These are phyloP conservation scores for Xylaria castorea DNA, from an alignment of 495 filamentous ascomycete genomes.

Conservation along the genomic window DNA sequence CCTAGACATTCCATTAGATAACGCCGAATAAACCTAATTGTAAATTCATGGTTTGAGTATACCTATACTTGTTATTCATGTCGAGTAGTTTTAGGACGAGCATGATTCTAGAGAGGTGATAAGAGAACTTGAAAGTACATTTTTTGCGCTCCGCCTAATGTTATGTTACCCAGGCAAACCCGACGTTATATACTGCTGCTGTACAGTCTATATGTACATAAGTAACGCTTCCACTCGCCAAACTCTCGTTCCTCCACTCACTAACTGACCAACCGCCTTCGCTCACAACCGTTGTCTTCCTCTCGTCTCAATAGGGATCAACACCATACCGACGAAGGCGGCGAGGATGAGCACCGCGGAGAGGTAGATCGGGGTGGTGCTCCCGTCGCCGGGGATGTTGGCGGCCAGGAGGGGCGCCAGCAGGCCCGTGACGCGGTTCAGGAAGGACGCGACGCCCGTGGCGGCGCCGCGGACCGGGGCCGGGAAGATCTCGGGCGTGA, in stretches of 20 bases:
- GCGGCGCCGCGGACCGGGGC: constrained; percentile 80
- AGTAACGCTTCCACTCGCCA: neutral
- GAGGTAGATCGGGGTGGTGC: constrained; percentile 75
- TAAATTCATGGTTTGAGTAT: neutral
- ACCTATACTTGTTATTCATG: neutral
- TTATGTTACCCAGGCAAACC: neutral
- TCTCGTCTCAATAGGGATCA: constrained; percentile 76
- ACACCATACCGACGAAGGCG: constrained; percentile 65
- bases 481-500: constrained; percentile 84
- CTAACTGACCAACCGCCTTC: neutral
- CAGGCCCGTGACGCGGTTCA: constrained; percentile 76
- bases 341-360: constrained; percentile 72
- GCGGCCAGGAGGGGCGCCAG: constrained; percentile 81
- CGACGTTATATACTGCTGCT: neutral
- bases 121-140: neutral
- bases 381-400: constrained; percentile 68
- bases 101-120: neutral
- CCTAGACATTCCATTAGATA: neutral
- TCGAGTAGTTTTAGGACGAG: neutral
- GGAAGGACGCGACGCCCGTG: constrained; percentile 74
- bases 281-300: constrained; percentile 71
- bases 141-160: constrained; percentile 16
- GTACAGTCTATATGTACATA: constrained; percentile 2
- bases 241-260: too few relatives aligned
- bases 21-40: neutral